phyloP scores from a whole-genome alignment of 768 basidiomycete genomes.

The Lentinus brumalis region DNA sequence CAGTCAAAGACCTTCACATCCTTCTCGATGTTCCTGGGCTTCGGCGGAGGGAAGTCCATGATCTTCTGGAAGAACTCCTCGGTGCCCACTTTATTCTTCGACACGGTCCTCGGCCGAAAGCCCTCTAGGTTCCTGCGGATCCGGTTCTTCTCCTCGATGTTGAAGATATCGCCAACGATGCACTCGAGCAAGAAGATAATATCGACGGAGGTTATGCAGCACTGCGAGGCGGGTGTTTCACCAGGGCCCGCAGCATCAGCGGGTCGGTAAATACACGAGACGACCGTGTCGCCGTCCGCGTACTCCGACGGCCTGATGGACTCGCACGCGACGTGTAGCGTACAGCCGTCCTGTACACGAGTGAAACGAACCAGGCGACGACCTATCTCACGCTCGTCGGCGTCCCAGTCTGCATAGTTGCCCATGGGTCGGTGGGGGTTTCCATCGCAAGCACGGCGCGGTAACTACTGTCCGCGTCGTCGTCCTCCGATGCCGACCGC shows the following conservation, averaged over 20 bases:
- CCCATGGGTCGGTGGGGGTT: constrained; percentile 59
- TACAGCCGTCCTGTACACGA: constrained; percentile 74
- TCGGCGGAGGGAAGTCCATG: constrained; percentile 94
- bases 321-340: constrained; percentile 78
- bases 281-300: constrained; percentile 72
- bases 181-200: constrained; percentile 92
- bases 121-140: constrained; percentile 94
- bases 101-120: constrained; percentile 86
- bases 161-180: constrained; percentile 72
- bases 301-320: constrained; percentile 76
- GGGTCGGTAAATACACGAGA: constrained; percentile 92
- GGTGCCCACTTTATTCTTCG: constrained; percentile 78
- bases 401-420: constrained; percentile 49
- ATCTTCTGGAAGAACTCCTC: constrained; percentile 93
- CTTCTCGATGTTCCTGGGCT: constrained; percentile 96
- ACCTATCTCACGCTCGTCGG: constrained; percentile 64
- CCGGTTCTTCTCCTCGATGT: constrained; percentile 95
- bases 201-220: constrained; percentile 93
- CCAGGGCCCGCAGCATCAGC: constrained; percentile 51
- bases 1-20: constrained; percentile 89
- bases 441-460: constrained; percentile 56
- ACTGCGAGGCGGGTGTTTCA: constrained; percentile 31
- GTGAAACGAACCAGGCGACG: constrained; percentile 88
- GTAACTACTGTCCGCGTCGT: constrained; percentile 41
- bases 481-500: constrained; percentile 29